A percentile compares a stretch with the other conserved stretches of the same genome.
These are phyloP conservation scores for Scytalidium sp. DNA, from an alignment of 2,329 filamentous ascomycete species.

Conservation along the genomic window DNA sequence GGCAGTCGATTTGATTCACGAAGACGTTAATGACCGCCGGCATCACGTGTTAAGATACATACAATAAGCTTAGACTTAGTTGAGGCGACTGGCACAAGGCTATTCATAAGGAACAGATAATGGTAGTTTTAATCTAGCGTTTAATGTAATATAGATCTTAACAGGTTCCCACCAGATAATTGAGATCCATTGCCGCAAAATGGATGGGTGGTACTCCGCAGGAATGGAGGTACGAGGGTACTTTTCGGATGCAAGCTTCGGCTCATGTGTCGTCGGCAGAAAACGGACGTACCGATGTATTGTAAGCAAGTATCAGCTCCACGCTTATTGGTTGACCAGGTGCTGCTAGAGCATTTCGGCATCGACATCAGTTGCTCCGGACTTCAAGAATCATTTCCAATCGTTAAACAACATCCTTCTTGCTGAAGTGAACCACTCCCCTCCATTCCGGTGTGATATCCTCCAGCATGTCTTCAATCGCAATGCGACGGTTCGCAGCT, in stretches of 20 bases:
- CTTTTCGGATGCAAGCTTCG: neutral
- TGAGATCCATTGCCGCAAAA: no score
- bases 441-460: slow-evolving; percentile 19
- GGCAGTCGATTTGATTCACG: no score
- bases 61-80: no score
- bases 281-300: neutral
- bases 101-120: neutral
- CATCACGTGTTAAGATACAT: no score
- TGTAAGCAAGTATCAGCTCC: neutral
- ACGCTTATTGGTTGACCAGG: neutral
- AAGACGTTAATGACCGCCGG: no score
- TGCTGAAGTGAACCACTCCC: slow-evolving; percentile 3
- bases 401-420: slow-evolving; percentile 1
- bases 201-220: neutral
- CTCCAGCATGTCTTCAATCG: slow-evolving; percentile 61
- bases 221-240: neutral
- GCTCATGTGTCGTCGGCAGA: neutral
- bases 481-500: slow-evolving; percentile 57
- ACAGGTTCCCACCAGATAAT: no score
- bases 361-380: neutral
- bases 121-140: no score
- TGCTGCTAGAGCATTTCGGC: slow-evolving; percentile 1
- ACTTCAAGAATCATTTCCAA: neutral
- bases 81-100: no score
- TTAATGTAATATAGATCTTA: no score